Evolutionary conservation across 164 flowering plant species (phyloP), one percentile per base, ranked within the genome.

Genomic region (Aristolochia contorta): DNA sequence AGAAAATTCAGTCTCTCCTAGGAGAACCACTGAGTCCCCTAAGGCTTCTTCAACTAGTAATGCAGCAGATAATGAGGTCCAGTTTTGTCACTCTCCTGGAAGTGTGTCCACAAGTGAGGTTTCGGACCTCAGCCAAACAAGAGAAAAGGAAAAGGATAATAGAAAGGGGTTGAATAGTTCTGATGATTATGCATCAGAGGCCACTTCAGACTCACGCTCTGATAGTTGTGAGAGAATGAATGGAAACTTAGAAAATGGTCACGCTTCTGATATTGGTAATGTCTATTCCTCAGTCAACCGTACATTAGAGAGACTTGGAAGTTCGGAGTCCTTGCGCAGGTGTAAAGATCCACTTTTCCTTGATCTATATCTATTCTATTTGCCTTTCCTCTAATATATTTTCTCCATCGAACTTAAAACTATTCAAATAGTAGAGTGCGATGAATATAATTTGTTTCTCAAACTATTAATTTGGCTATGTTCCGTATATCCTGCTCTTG

Each of bases 241-340:
- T 65, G 80, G 72, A 56, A 63, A 52, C 61, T 67, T 53, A 72
- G 89, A 75, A 64, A 76, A 67, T 72, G 78, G 78, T 24, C 83
- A 60, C 12, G 49, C 68, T 70, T 81, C 84, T 8, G 87, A 79
- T 43, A 37, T 65, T 56, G 76, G 78, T 47, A 47, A 69, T 16
- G 53, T 24, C 53, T 59, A 50, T 46, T 55, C 23, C 61, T 64
- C 76, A 25, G 79, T 61, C 64, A 62, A 60, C 69, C 69, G 47
- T 24, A 58, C 70, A 45, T 54, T 80, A 46, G 91, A 75, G 75
- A 71, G 78, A 45, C 60, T 79, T 57, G 85, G 58, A 66, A 81
- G 94, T 70, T 83, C 80, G 54, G 88, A 85, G 20, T 81, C 91
- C 56, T 66, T 82, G 57, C 78, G 83, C 77, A 86, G 97, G 97